Evolutionary conservation across 176 grass and related monocot species (phyloP).

Genomic region (Oryza brachyantha): DNA sequence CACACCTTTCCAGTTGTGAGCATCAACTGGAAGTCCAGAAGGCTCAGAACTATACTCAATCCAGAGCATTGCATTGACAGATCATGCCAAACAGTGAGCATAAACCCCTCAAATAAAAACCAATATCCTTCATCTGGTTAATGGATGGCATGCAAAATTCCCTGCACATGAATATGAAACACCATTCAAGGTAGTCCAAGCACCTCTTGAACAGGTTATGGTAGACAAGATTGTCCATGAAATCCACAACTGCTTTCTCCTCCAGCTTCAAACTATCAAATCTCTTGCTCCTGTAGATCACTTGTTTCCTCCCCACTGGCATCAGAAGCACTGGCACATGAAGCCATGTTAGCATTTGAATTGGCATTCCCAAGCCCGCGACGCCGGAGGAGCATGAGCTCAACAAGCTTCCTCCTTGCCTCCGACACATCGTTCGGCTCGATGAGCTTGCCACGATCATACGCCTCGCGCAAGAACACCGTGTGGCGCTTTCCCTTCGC

Average conservation of each 20-base stretch:
- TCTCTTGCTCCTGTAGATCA: slow-evolving; percentile 13
- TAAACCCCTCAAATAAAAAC: background rate
- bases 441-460: slow-evolving; percentile 56
- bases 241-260: background rate
- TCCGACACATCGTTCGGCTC: slow-evolving; percentile 73
- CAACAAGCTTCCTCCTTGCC: slow-evolving; percentile 60
- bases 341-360: slow-evolving; percentile 32
- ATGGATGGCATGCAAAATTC: background rate
- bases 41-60: background rate
- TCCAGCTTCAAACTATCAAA: slow-evolving; percentile 4
- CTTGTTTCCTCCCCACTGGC: background rate
- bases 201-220: background rate
- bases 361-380: slow-evolving; percentile 46
- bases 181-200: background rate
- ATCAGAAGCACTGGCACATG: background rate
- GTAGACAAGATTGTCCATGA: background rate
- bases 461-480: slow-evolving; percentile 77
- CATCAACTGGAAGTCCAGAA: too few species aligned
- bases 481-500: slow-evolving; percentile 68
- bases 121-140: background rate
- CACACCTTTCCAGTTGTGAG: background rate
- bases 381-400: slow-evolving; percentile 72
- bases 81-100: background rate
- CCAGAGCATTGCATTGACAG: background rate
- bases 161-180: background rate